Base-by-base conservation (phyloP, 2,329 filamentous ascomycete genomes). In the Decorospora gaudefroyi region DNA sequence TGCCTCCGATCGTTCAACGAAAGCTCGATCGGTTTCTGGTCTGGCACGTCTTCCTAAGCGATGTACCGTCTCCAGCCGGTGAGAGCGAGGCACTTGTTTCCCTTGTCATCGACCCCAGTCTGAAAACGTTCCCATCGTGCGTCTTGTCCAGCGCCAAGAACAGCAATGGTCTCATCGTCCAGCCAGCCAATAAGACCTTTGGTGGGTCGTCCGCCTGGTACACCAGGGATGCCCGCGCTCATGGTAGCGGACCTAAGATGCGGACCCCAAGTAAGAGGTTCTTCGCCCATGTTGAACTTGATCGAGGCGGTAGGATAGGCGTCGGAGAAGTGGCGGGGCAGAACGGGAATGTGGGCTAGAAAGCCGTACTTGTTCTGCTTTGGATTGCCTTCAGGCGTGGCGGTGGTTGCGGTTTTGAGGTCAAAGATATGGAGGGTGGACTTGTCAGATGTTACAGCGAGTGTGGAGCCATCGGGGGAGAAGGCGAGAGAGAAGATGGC, bases 391-490 rank as follows among this genome's bases (percentile, higher is more conserved):
- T 49, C 32, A 4, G 51, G 36, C 3, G 29, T 13, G 4, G 39
- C 38, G 5, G 32, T 38, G 2, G 44, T 41, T 8, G 51, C 46
- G 3, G 43, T 34, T 50, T 86, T 86, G 1, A 96, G 78, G 63
- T 97, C 90, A 65, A 96, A 99, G 25, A 99, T 81, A 71, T 99
- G 93, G 8, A 99, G 78, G 0, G 91, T 99, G 4, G 89, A 91
- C 72, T 97, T 99, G 76, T 99, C 93, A 1, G 91, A 96, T 1
- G 92, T 97, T 50, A 90, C 92, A 17, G 93, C 93, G 8, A 97
- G 79, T 64, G 90, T 80, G 29, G 79, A 82, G 37, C 87, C 88
- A 1, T 85, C 85, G 0, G 91, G 91, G 13, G 88, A 95, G 68
- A 99, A 93, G 8, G 87, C 86, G 8, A 99, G 77, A 2, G 88